These are phyloP conservation scores for Primulina eburnea DNA, from an alignment of 257 asterid species.

Conservation along the genomic window DNA sequence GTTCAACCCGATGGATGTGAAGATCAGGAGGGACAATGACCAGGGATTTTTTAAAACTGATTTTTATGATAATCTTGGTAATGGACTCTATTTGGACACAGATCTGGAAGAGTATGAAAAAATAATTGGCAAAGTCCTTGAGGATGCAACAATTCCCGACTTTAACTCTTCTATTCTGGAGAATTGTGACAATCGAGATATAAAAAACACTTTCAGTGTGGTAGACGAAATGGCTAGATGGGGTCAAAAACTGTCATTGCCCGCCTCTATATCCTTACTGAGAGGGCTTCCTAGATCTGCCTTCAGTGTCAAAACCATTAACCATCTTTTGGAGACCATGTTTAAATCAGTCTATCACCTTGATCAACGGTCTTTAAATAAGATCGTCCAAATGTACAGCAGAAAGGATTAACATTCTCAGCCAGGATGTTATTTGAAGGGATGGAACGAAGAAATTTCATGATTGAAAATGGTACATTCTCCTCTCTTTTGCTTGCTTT, in stretches of 20 bases:
- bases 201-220: conserved; percentile 29
- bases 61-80: conserved; percentile 83
- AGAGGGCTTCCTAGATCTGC: conserved; percentile 38
- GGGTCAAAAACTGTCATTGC: conserved; percentile 68
- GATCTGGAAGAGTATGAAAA: conserved; percentile 61
- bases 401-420: conserved; percentile 42
- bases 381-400: conserved; percentile 54
- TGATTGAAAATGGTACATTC: conserved; percentile 45
- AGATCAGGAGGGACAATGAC: conserved; percentile 76
- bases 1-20: conserved; percentile 53
- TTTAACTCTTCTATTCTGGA: conserved; percentile 45
- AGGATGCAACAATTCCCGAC: conserved; percentile 65
- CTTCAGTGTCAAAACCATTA: conserved; percentile 33
- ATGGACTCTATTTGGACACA: conserved; percentile 86
- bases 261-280: conserved; percentile 45
- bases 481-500: conserved; percentile 42
- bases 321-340: conserved; percentile 38
- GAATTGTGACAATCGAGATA: conserved; percentile 29
- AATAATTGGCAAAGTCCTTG: conserved; percentile 45
- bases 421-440: conserved; percentile 55
- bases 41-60: conserved; percentile 49
- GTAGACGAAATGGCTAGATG: conserved; percentile 62
- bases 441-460: conserved; percentile 46
- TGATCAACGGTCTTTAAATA: conserved; percentile 52
- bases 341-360: conserved; percentile 42